A percentile compares a stretch with the other conserved stretches of the same genome.
Conservation (phyloP, 1,284 basidiomycete species). For the Sanghuangporus baumii region DNA sequence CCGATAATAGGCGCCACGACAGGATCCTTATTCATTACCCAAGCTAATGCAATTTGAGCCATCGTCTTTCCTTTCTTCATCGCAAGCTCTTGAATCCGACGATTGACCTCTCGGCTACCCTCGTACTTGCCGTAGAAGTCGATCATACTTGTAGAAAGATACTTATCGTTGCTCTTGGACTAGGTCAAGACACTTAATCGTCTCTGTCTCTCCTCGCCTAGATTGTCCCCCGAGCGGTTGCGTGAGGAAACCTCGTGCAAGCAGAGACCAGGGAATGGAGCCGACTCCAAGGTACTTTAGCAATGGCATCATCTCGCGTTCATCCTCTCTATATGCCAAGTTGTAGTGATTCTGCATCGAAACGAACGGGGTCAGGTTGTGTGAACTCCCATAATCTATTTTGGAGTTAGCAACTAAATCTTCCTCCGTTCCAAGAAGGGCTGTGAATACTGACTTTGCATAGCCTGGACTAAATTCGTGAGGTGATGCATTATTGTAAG, state of each 20-base stretch:
- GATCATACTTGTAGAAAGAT: neutral
- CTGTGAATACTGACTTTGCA: slow-evolving; percentile 29
- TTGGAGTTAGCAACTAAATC: neutral
- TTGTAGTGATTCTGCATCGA: slow-evolving; percentile 67
- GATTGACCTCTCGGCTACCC: slow-evolving; percentile 4
- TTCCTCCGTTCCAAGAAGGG: slow-evolving; percentile 6
- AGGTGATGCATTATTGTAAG: neutral
- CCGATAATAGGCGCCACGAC: slow-evolving; percentile 49
- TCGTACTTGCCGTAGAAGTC: slow-evolving; percentile 4
- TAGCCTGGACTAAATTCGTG: slow-evolving; percentile 26
- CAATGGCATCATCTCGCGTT: slow-evolving; percentile 63
- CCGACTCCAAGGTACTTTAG: slow-evolving; percentile 34
- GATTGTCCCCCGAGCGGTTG: slow-evolving; percentile 35
- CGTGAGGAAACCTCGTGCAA: slow-evolving; percentile 42
- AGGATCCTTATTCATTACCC: slow-evolving; percentile 40
- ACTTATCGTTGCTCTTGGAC: neutral
- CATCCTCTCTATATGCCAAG: slow-evolving; percentile 59
- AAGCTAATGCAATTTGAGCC: slow-evolving; percentile 53
- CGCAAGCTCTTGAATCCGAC: slow-evolving; percentile 43
- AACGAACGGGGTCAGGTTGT: slow-evolving; percentile 60
- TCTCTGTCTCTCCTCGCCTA: slow-evolving; percentile 21
- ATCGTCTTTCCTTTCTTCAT: slow-evolving; percentile 46
- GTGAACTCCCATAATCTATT: slow-evolving; percentile 39
- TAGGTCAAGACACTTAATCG: slow-evolving; percentile 1
- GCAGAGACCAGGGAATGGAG: slow-evolving; percentile 44